Conservation (phyloP, 768 basidiomycete genomes). For the Lactarius akahatsu region DNA sequence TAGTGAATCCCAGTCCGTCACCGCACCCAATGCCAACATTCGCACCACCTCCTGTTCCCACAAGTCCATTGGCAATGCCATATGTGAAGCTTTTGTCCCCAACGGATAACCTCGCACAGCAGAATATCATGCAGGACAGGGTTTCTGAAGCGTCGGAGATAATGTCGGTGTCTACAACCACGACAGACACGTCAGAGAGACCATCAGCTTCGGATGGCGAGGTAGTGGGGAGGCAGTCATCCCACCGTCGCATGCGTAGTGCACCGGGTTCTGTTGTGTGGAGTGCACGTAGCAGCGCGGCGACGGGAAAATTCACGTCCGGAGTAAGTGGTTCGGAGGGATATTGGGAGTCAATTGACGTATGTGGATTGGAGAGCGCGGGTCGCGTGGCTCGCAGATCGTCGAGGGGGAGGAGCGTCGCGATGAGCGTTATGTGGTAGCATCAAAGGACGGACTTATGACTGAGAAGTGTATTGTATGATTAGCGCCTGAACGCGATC, state of each 20-base stretch:
- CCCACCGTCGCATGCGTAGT: slow-evolving; percentile 29
- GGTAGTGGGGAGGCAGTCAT: slow-evolving; percentile 10
- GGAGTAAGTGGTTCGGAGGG: slow-evolving; percentile 24
- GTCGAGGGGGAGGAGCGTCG: slow-evolving; percentile 25
- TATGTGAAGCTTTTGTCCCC: slow-evolving; percentile 28
- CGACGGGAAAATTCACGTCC: slow-evolving; percentile 21
- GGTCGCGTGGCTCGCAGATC: slow-evolving; percentile 12
- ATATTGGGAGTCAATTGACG: slow-evolving; percentile 28
- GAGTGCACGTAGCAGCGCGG: slow-evolving; percentile 24
- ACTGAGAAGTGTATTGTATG: background rate
- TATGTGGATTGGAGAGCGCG: slow-evolving; percentile 22
- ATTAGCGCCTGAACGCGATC: background rate
- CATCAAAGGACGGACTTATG: background rate
- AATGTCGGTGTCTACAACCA: slow-evolving; percentile 25
- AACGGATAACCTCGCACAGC: slow-evolving; percentile 25
- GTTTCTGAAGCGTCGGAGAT: slow-evolving; percentile 22
- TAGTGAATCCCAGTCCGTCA: background rate
- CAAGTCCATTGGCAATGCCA: slow-evolving; percentile 16
- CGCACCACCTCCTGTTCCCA: slow-evolving; percentile 23
- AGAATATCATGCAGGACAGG: slow-evolving; percentile 26
- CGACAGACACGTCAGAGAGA: slow-evolving; percentile 19
- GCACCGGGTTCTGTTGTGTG: slow-evolving; percentile 28
- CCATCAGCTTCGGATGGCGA: slow-evolving; percentile 16
- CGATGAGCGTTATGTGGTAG: slow-evolving; percentile 27
- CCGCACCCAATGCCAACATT: slow-evolving; percentile 26